Conservation (phyloP, 441 rosid species). For the Erodium moschatum region DNA sequence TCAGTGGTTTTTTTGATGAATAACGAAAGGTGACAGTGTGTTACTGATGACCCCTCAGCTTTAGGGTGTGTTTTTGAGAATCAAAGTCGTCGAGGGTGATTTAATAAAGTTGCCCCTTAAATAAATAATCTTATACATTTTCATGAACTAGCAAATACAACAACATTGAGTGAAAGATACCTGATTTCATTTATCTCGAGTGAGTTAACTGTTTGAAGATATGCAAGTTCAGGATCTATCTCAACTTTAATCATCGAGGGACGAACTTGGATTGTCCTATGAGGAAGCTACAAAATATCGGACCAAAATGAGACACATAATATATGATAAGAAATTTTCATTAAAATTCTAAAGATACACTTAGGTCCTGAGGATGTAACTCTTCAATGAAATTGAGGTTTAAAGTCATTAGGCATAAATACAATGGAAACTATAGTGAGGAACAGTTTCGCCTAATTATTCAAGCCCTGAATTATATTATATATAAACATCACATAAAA, state of each 20-base stretch:
- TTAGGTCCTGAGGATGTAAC: not conserved
- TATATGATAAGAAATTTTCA: not conserved
- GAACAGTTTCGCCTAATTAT: too few relatives aligned
- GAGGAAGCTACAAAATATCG: conserved; percentile 37
- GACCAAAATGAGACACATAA: conserved; percentile 6
- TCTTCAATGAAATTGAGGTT: not conserved
- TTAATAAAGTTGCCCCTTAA: too few relatives aligned
- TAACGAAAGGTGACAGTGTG: too few relatives aligned
- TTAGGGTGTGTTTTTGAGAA: too few relatives aligned
- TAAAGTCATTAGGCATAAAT: too few relatives aligned
- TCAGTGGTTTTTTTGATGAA: too few relatives aligned
- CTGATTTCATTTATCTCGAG: conserved; percentile 60
- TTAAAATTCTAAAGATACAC: not conserved
- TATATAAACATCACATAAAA: too few relatives aligned
- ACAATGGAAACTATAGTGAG: too few relatives aligned
- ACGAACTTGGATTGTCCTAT: conserved; percentile 43
- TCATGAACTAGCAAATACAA: not conserved
- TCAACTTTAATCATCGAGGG: conserved; percentile 65
- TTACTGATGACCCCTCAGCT: too few relatives aligned
- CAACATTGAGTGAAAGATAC: conserved; percentile 25
- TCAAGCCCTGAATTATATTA: too few relatives aligned
- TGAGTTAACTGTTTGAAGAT: conserved; percentile 31
- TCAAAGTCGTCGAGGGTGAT: too few relatives aligned
- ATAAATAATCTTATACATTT: not conserved
- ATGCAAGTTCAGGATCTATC: conserved; percentile 25